These are phyloP conservation scores for Blakeslea trispora DNA, from an alignment of 371 early-diverging fungal species.

Conservation along the genomic window DNA sequence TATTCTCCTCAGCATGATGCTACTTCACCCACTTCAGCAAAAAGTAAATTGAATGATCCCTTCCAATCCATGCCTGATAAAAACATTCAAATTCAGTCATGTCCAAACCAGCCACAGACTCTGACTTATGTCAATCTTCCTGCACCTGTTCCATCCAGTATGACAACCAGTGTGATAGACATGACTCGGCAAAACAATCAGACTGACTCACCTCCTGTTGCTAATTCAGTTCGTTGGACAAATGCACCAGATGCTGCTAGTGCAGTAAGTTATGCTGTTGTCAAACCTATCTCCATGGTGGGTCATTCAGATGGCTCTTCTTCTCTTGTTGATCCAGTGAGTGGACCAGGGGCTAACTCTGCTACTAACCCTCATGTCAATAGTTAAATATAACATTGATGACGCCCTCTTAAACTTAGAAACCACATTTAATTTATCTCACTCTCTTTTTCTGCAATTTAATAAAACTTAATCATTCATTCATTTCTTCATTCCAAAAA, in stretches of 20 bases:
- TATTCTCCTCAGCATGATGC: no score
- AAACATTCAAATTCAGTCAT: no score
- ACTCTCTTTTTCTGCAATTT: no score
- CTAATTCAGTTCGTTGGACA: slow-evolving; percentile 33
- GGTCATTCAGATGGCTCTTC: slow-evolving; percentile 5
- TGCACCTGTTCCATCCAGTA: not conserved
- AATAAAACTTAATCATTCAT: no score
- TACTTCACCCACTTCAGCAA: no score
- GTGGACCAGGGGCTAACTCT: not conserved
- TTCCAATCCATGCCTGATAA: not conserved
- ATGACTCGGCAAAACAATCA: not conserved
- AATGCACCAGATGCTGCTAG: slow-evolving; percentile 30
- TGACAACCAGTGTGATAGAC: not conserved
- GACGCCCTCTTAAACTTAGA: no score
- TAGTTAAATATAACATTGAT: no score
- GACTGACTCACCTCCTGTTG: slow-evolving; percentile 1
- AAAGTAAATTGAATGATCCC: no score
- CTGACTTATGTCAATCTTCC: slow-evolving; percentile 7
- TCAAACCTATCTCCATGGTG: slow-evolving; percentile 23
- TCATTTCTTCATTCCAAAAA: no score
- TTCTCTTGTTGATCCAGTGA: slow-evolving; percentile 6
- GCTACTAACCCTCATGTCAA: no score
- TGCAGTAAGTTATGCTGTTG: slow-evolving; percentile 29
- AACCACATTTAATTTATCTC: no score
- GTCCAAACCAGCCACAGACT: not conserved